These are phyloP conservation scores for Periconia sp. DNA, from an alignment of 2,329 filamentous ascomycete species.

Conservation along the genomic window DNA sequence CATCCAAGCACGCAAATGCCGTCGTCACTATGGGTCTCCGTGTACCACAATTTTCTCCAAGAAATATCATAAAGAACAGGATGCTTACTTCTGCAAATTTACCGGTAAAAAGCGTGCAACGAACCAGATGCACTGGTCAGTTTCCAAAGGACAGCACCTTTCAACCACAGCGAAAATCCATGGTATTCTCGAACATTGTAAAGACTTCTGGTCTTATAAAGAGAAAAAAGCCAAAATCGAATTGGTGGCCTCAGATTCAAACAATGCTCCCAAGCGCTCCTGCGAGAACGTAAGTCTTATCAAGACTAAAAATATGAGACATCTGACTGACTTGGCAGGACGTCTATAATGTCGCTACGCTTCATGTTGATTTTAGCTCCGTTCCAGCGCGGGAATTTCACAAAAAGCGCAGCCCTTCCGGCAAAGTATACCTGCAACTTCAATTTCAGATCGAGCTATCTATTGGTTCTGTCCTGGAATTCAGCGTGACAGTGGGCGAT, in stretches of 20 bases:
- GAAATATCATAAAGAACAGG: conserved; percentile 6
- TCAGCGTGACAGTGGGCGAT: conserved; percentile 13
- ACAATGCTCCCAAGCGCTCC: conserved; percentile 2
- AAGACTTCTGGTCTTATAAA: not conserved
- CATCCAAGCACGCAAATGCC: conserved; percentile 20
- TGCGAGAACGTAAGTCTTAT: conserved; percentile 3
- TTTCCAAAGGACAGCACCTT: conserved; percentile 20
- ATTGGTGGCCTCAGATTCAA: conserved; percentile 7
- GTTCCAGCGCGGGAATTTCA: conserved; percentile 9
- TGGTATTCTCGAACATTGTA: not conserved
- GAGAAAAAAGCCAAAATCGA: not conserved
- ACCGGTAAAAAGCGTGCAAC: not conserved
- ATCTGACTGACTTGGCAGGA: conserved; percentile 5
- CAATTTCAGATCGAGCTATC: conserved; percentile 9
- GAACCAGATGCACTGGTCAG: conserved; percentile 16
- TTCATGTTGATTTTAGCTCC: conserved; percentile 10
- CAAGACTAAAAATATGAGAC: not conserved
- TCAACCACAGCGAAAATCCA: not conserved
- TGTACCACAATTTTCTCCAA: not conserved
- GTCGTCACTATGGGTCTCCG: conserved; percentile 21
- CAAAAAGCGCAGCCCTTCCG: accelerated
- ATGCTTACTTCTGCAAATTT: conserved; percentile 7
- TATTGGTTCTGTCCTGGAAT: conserved; percentile 21
- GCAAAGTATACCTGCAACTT: conserved; percentile 2
- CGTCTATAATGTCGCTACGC: conserved; percentile 8